Conservation (phyloP, 2,329 filamentous ascomycete species). For the Plenodomus lindquistii region DNA sequence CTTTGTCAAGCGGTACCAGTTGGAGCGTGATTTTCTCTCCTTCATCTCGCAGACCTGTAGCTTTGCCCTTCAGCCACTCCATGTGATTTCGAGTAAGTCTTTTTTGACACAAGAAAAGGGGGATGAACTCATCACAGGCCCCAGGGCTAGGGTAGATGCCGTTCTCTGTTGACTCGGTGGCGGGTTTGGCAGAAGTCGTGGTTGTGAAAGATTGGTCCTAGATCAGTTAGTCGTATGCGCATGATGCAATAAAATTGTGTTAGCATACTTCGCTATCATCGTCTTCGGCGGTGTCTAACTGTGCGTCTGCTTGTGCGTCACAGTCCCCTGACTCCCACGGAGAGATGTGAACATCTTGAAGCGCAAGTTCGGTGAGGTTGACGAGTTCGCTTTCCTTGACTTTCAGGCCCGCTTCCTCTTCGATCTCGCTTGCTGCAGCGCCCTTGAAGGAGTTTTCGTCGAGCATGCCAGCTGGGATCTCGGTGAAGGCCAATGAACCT, state of each 20-base stretch:
- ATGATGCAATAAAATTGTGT: too few relatives aligned
- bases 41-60: slow-evolving; percentile 59
- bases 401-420: slow-evolving; percentile 60
- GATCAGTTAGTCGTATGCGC: background rate
- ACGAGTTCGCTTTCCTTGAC: slow-evolving; percentile 56
- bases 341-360: slow-evolving; percentile 15
- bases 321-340: background rate
- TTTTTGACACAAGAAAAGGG: slow-evolving; percentile 60
- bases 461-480: slow-evolving; percentile 65
- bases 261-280: background rate
- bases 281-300: background rate
- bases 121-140: slow-evolving; percentile 63
- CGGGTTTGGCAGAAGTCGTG: slow-evolving; percentile 1
- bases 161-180: slow-evolving; percentile 15
- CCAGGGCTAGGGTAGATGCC: slow-evolving; percentile 60
- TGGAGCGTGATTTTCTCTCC: slow-evolving; percentile 64
- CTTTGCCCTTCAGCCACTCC: slow-evolving; percentile 54
- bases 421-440: slow-evolving; percentile 60
- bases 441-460: slow-evolving; percentile 61
- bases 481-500: slow-evolving; percentile 57
- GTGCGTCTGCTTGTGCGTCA: slow-evolving; percentile 5
- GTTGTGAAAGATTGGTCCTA: background rate
- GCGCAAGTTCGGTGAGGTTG: slow-evolving; percentile 58
- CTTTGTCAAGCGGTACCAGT: slow-evolving; percentile 53
- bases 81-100: slow-evolving; percentile 54